Evolutionary conservation across 176 grass and related monocot genomes (phyloP).

Genomic region (Stipa capillata): DNA sequence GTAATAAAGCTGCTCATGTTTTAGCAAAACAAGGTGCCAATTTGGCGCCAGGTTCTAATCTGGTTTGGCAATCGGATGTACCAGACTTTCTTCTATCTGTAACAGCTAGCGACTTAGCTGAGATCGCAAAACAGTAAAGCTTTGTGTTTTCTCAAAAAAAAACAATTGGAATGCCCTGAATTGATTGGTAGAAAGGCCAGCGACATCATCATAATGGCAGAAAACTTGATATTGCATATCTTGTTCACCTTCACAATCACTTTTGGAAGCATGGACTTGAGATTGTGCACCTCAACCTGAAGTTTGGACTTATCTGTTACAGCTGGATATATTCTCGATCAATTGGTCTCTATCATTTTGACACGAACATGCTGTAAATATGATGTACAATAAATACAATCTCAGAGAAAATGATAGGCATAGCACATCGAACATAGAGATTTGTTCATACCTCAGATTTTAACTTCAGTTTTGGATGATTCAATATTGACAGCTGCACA

Average conservation of each 20-base stretch:
- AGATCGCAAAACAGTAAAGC: too few species aligned
- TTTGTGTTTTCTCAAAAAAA: too few species aligned
- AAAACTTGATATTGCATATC: not conserved
- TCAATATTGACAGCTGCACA: slow-evolving; percentile 75
- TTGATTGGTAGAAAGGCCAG: slow-evolving; percentile 23
- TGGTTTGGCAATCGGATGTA: too few species aligned
- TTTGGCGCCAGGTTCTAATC: too few species aligned
- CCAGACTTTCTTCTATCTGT: too few species aligned
- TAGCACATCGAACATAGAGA: not conserved
- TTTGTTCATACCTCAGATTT: slow-evolving; percentile 66
- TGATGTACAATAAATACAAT: slow-evolving; percentile 1
- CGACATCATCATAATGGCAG: not conserved
- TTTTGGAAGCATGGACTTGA: slow-evolving; percentile 77
- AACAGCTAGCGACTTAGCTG: too few species aligned
- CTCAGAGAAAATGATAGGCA: not conserved
- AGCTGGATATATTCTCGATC: slow-evolving; percentile 75
- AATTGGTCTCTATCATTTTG: slow-evolving; percentile 46
- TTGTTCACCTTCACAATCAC: slow-evolving; percentile 85
- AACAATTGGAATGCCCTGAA: slow-evolving; percentile 86
- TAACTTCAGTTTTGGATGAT: slow-evolving; percentile 86
- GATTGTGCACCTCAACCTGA: slow-evolving; percentile 66
- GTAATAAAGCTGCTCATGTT: too few species aligned
- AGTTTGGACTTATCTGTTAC: slow-evolving; percentile 67
- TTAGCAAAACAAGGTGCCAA: too few species aligned
- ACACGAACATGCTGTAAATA: slow-evolving; percentile 58